Conservation (phyloP, 352 stramenopile species). For the Phytopythium litorale region DNA sequence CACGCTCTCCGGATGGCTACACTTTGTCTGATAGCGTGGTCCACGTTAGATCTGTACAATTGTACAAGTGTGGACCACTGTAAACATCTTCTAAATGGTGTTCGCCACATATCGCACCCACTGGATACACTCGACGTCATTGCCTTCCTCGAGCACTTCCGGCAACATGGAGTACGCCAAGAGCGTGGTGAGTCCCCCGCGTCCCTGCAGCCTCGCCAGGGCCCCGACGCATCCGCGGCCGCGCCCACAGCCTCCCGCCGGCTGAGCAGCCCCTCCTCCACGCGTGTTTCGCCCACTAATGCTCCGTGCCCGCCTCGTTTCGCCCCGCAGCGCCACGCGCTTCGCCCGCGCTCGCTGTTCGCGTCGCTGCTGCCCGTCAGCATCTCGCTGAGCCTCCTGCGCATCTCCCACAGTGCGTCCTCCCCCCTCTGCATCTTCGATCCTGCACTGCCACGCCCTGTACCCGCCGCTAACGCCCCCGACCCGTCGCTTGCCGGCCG, state of each 20-base stretch:
- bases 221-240: background rate
- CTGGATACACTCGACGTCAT: background rate
- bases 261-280: background rate
- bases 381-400: conserved; percentile 48
- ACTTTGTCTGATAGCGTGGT: background rate
- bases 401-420: conserved; percentile 19
- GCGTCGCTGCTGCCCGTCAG: conserved; percentile 47
- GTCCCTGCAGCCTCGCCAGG: background rate
- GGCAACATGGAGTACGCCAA: conserved; percentile 53
- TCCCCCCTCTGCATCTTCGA: background rate
- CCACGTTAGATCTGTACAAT: background rate
- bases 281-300: background rate
- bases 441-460: too few relatives aligned
- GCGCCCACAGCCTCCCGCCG: background rate
- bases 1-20: background rate
- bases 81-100: background rate
- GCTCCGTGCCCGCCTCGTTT: background rate
- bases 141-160: background rate
- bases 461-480: background rate
- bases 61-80: background rate
- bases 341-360: conserved; percentile 59
- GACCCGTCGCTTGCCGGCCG: background rate
- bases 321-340: conserved; percentile 26
- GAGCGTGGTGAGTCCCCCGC: conserved; percentile 34
- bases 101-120: background rate